Conservation (phyloP, 306 rosid species). For the Hippophae tibetana region DNA sequence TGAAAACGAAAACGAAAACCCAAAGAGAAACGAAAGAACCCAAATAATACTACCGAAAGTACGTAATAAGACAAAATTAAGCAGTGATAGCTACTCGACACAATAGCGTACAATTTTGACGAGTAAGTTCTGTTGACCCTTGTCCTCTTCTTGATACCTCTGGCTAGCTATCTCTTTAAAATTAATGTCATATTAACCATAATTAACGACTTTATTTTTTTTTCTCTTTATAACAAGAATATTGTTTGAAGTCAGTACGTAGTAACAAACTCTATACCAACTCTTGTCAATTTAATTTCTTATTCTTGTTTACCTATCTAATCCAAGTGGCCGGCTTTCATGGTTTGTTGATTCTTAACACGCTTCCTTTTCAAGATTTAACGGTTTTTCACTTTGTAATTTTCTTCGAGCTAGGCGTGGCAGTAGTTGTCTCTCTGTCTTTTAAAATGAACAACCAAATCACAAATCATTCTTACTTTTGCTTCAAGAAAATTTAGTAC, state of each 20-base stretch:
- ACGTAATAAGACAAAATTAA: not conserved
- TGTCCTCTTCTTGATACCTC: too few relatives aligned
- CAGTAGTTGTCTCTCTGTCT: too few relatives aligned
- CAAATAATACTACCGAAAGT: conserved; percentile 6
- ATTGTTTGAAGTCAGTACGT: conserved; percentile 27
- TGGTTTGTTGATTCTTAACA: conserved; percentile 7
- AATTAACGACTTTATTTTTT: conserved; percentile 10
- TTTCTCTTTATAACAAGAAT: conserved; percentile 16
- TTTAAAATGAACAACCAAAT: too few relatives aligned
- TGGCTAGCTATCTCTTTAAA: too few relatives aligned
- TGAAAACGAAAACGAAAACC: conserved; percentile 42
- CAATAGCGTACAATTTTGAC: too few relatives aligned
- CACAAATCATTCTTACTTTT: too few relatives aligned
- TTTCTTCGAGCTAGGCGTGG: too few relatives aligned
- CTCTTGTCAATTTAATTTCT: conserved; percentile 6
- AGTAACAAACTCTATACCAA: conserved; percentile 68
- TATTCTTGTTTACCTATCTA: conserved; percentile 58
- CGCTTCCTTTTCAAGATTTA: not conserved
- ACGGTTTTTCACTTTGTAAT: not conserved
- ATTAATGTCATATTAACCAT: too few relatives aligned
- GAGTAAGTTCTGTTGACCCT: too few relatives aligned
- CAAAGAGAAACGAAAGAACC: conserved; percentile 17
- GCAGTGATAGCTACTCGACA: not conserved
- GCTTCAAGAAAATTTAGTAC: too few relatives aligned
- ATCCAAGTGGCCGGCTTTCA: conserved; percentile 15